phyloP scores from a whole-genome alignment of 2,329 filamentous ascomycete genomes.

The Geosmithia morbida region DNA sequence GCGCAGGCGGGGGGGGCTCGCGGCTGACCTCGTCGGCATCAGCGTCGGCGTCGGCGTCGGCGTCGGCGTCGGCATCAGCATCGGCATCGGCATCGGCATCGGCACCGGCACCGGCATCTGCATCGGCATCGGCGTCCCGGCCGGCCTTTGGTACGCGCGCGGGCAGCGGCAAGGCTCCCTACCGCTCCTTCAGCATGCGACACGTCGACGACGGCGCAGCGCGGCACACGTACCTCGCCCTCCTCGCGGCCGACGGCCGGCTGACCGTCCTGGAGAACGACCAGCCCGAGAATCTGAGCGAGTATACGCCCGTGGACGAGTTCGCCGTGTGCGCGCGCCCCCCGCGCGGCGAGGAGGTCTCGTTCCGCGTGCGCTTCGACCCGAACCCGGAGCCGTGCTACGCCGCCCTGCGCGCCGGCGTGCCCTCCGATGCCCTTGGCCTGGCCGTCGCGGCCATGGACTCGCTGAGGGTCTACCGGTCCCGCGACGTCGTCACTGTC shows the following conservation, averaged over 20 bases:
- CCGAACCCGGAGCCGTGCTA: slow-evolving; percentile 74
- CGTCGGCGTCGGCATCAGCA: too few relatives aligned
- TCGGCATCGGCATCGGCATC: slow-evolving; percentile 23
- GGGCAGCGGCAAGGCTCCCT: slow-evolving; percentile 36
- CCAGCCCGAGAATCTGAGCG: slow-evolving; percentile 64
- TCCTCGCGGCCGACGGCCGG: slow-evolving; percentile 70
- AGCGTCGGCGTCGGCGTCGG: slow-evolving; percentile 23
- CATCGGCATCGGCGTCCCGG: slow-evolving; percentile 24
- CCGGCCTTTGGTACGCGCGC: slow-evolving; percentile 41
- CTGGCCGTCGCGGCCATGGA: slow-evolving; percentile 81
- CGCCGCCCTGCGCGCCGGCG: slow-evolving; percentile 63
- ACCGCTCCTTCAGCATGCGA: slow-evolving; percentile 75
- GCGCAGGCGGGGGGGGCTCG: slow-evolving; percentile 21
- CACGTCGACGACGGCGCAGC: slow-evolving; percentile 68
- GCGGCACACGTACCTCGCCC: slow-evolving; percentile 69
- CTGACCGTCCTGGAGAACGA: slow-evolving; percentile 75
- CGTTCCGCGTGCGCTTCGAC: slow-evolving; percentile 78
- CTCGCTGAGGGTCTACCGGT: slow-evolving; percentile 69
- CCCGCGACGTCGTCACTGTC: slow-evolving; percentile 40
- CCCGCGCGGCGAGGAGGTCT: slow-evolving; percentile 68
- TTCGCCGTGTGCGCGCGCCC: slow-evolving; percentile 61
- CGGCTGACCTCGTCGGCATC: slow-evolving; percentile 15
- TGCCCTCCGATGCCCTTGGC: slow-evolving; percentile 63
- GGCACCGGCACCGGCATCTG: slow-evolving; percentile 20
- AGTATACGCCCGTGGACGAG: slow-evolving; percentile 63